Percentiles rank a stretch among this genome's conserved stretches.
Conservation (phyloP, 73 alveolate genomes). For the Uronychia setigera region DNA sequence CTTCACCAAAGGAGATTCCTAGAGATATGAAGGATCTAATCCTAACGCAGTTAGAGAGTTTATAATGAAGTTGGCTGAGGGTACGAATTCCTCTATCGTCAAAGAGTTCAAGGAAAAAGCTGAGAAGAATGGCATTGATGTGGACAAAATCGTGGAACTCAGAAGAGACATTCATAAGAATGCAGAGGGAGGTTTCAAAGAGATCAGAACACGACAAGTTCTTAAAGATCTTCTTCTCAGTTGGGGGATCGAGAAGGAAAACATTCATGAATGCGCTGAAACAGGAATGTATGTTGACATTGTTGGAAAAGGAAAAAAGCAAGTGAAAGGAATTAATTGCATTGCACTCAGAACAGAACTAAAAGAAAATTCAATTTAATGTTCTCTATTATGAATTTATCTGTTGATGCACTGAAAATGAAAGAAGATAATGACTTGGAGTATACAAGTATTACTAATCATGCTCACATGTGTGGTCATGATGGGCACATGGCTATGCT, state of each 20-base stretch:
- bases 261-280: slow-evolving; percentile 27
- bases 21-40: too few relatives aligned
- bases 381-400: too few relatives aligned
- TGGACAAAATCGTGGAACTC: slow-evolving; percentile 29
- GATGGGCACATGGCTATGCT: slow-evolving; percentile 78
- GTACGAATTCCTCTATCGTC: too few relatives aligned
- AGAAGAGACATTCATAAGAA: slow-evolving; percentile 55
- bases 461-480: slow-evolving; percentile 85
- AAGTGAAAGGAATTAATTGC: not conserved
- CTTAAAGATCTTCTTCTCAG: slow-evolving; percentile 17
- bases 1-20: too few relatives aligned
- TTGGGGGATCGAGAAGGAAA: slow-evolving; percentile 13
- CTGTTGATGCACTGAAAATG: slow-evolving; percentile 70
- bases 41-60: too few relatives aligned
- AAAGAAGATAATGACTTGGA: slow-evolving; percentile 56
- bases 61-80: too few relatives aligned
- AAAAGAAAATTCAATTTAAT: too few relatives aligned
- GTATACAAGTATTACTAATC: slow-evolving; percentile 48
- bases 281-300: slow-evolving; percentile 59
- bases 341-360: slow-evolving; percentile 75
- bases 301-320: slow-evolving; percentile 18
- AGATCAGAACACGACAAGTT: slow-evolving; percentile 30
- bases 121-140: slow-evolving; percentile 51
- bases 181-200: slow-evolving; percentile 71
- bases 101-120: too few relatives aligned